Evolutionary conservation across 2,329 filamentous ascomycete genomes (phyloP), one percentile per base, ranked within the genome.

Genomic region (Cladobotryum mycophilum): DNA sequence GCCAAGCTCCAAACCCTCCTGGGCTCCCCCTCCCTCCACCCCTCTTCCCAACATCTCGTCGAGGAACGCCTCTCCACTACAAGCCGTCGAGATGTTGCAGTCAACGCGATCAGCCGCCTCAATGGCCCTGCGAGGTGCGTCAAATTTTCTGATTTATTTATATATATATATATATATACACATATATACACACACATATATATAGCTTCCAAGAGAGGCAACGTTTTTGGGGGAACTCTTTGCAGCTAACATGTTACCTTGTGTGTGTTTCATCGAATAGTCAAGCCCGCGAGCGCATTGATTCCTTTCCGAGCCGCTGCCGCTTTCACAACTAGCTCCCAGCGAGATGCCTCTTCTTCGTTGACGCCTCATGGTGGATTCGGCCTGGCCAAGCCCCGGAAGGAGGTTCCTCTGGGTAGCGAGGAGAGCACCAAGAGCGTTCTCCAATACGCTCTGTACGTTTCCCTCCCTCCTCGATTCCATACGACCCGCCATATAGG

Each of bases 391-490:
- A 65, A 75, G 71, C 65, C 74, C 61, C 81, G 83, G 61, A 80
- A 79, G 66, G 86, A 92, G 72, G 87, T 93, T 51, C 84, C 82
- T 56, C 76, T 93, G 53, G 75, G 86, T 57, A 91, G 86, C 69
- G 84, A 95, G 73, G 85, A 89, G 70, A 78, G 78, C 58, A 88
- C 85, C 70, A 89, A 92, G 76, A 84, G 87, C 61, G 81, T 82
- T 53, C 76, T 92, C 63, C 87, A 95, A 83, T 92, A 90, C 70
- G 88, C 88, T 57, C 78, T 95, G 87, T 92, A 86, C 60, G 86
- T 81, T n/a, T n/a, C 13, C 48, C 33, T 6, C 33, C 36, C 35
- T 34, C 40, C 11, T n/a, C 17, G 18, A 36, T n/a, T n/a, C n/a
- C 33, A 4, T 18, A 15, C 18, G 22, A 13, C 14, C 33, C 11